Evolutionary conservation across 2,329 filamentous ascomycete genomes (phyloP), one percentile per base, ranked within the genome.

Genomic region (Thielaviopsis populi): DNA sequence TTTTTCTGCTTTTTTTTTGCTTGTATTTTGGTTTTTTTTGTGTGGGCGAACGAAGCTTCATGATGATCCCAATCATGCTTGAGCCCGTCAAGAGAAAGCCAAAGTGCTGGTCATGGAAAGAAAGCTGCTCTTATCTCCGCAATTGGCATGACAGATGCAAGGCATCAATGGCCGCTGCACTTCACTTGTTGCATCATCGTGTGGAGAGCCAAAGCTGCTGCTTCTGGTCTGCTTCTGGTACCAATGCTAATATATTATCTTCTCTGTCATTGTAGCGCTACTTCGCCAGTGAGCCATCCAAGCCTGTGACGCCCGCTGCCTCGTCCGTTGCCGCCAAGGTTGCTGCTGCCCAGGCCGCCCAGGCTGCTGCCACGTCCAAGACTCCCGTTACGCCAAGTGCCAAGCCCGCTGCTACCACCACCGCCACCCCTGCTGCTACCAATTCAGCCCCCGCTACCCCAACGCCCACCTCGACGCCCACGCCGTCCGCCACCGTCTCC

Each of bases 211-310:
- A 33, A 54, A 33, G 13, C 27, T n/a, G 8, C 2, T 33, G 11
- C 24, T 54, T n/a, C n/a, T n/a, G n/a, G n/a, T n/a, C n/a, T n/a
- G n/a, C n/a, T n/a, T n/a, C n/a, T 22, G 10, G 13, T 54, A 46
- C 43, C 37, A 50, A 61, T 62, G 61, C 61, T 63, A 63, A 59
- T 46, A 1, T 17, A 10, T 54, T 11, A 15, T 24, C 37, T 10
- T 62, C 46, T 50, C 46, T 40, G 42, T 54, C 37, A 22, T 61
- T 67, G 19, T 66, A 85, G 83, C 80, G 83, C 77, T 78, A 71
- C 69, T 85, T 79, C 70, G 79, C 82, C 71, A 77, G 81, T 69
- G 73, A 77, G 46, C 80, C 64, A n/a, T 50, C 64, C 8, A 63
- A 63, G 61, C 42, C 64, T n/a, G 27, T 78, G 70, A 81, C 84